Conservation (phyloP, 129 eudicot genomes). For the Pseudognaphalium luteoalbum region DNA sequence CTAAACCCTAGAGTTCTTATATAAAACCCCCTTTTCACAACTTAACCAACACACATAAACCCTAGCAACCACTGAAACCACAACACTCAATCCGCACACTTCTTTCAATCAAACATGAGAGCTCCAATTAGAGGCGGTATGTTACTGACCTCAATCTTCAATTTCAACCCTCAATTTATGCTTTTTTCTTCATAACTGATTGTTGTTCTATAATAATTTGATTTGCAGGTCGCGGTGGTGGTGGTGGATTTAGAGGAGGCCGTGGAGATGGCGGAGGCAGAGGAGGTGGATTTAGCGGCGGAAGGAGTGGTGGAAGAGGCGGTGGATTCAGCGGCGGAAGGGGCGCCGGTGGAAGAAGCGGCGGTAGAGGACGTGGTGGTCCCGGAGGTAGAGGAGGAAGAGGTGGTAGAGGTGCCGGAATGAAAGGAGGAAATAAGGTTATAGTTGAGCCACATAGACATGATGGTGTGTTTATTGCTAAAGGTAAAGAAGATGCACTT, state of each 20-base stretch:
- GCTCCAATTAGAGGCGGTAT: constrained; percentile 40
- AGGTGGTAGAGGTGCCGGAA: constrained; percentile 56
- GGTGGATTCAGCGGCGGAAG: constrained; percentile 37
- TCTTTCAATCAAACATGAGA: constrained; percentile 20
- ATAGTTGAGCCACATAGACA: constrained; percentile 91
- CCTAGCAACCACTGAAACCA: constrained; percentile 17
- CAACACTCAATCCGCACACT: not conserved
- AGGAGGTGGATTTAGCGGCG: constrained; percentile 54
- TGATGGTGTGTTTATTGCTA: constrained; percentile 83
- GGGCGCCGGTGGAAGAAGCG: constrained; percentile 37
- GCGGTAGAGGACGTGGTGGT: constrained; percentile 47
- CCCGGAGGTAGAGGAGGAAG: constrained; percentile 52
- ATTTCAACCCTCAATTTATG: not conserved
- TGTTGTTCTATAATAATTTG: not conserved
- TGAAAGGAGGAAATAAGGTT: constrained; percentile 85
- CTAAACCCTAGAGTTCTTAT: constrained; percentile 18
- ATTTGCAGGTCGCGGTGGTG: constrained; percentile 46
- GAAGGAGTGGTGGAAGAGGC: constrained; percentile 46
- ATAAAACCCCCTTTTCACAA: constrained; percentile 7
- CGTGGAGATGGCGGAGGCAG: constrained; percentile 47
- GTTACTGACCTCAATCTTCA: not conserved
- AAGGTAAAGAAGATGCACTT: constrained; percentile 89
- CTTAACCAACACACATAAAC: constrained; percentile 21
- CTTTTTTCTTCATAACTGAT: no score
- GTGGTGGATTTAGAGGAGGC: constrained; percentile 52